These are phyloP conservation scores for Exophiala aquamarina DNA, from an alignment of 2,329 filamentous ascomycete species.

Conservation along the genomic window DNA sequence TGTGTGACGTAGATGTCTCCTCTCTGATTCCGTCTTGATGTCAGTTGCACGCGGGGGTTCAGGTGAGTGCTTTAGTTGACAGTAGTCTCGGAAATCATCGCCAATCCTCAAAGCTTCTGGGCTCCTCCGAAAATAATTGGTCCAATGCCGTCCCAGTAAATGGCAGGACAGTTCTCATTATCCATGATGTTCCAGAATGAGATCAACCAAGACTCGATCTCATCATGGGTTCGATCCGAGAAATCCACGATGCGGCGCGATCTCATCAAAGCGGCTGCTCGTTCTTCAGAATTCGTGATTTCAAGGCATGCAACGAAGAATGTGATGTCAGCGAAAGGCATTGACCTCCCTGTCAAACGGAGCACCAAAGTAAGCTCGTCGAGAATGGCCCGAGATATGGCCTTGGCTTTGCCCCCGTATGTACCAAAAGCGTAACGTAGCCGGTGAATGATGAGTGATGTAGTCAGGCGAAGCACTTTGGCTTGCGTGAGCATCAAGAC, in stretches of 20 bases:
- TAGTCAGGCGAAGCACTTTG: slow-evolving; percentile 1
- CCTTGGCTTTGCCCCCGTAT: neutral
- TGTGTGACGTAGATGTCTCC: no score
- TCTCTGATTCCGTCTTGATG: no score
- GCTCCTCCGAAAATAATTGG: neutral
- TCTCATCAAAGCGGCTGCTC: neutral
- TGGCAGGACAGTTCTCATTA: neutral
- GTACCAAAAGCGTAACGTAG: slow-evolving; percentile 5
- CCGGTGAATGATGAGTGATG: neutral
- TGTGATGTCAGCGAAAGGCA: slow-evolving; percentile 4
- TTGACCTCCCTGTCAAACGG: slow-evolving; percentile 1
- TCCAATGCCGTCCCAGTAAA: slow-evolving; percentile 7
- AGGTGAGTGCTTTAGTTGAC: no score
- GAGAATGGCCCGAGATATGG: slow-evolving; percentile 2
- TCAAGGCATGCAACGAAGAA: slow-evolving; percentile 7
- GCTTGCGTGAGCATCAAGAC: slow-evolving; percentile 5
- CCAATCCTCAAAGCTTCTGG: no score
- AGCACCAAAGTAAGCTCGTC: slow-evolving; percentile 3
- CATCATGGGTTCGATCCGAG: neutral
- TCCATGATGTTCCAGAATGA: slow-evolving; percentile 7
- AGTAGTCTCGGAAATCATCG: no score
- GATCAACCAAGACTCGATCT: slow-evolving; percentile 3
- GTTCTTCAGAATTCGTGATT: neutral
- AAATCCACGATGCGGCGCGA: slow-evolving; percentile 6
- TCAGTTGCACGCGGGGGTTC: no score